Evolutionary conservation across 257 asterid species (phyloP), one percentile per base, ranked within the genome.

Genomic region (Nicotiana attenuata): DNA sequence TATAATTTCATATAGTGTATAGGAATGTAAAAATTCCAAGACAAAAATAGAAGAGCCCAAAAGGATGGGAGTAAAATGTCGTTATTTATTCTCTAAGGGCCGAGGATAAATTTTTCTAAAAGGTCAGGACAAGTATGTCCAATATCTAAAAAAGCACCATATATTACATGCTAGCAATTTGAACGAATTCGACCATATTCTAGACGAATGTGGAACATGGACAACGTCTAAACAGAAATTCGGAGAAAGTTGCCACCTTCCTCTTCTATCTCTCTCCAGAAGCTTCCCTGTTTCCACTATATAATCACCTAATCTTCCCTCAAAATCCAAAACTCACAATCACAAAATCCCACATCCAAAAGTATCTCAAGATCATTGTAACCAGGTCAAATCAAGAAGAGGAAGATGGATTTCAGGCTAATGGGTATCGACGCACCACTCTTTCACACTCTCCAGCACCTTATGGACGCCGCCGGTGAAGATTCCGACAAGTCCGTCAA

Each of bases 391-490:
- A 7, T 3, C 11, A 17, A 55, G 67, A 2, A 41, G 7, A 19
- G 55, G 52, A 41, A 19, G 10, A 92, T 93, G 97, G 97, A 92
- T 75, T 13, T 91, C 76, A 88, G 97, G 65, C 81, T 91, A 2
- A 78, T 91, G 81, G 95, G 93, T 5, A 22, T 89, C 38, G 97
- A 92, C 83, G 10, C 87, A 3, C 93, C 97, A 3, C 81, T 91
- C 22, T 31, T 90, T 83, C 90, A 88, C 91, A 78, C 88, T 16
- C 76, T 92, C 78, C 92, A 88, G 59, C 87, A 89, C 90, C 78
- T 92, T 13, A 67, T 92, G 81, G 94, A 89, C 38, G 8, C 65
- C 26, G 92, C 87, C 6, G 90, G 84, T 0, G 63, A 87, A n/a
- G 87, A 76, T 69, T 50, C 53, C 65, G 76, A 20, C 81, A 90